A percentile compares a stretch with the other conserved stretches of the same genome.
phyloP scores from a whole-genome alignment of 257 asterid species.

The Capsicum baccatum region DNA sequence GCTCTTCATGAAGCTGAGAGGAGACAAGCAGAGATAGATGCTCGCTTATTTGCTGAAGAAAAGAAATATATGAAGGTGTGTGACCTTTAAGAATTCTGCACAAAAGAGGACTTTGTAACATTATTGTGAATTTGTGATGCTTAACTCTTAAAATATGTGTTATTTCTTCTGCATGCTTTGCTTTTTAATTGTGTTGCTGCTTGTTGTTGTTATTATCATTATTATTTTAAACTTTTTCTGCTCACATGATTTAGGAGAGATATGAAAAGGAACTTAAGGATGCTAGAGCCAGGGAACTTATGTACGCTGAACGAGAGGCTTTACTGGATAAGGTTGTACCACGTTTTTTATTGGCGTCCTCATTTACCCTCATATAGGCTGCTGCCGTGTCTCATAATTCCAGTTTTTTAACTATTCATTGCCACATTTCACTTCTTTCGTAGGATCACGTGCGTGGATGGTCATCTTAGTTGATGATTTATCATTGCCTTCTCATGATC shows the following conservation, averaged over 20 bases:
- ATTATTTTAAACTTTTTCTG: constrained; percentile 42
- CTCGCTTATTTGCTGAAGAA: constrained; percentile 64
- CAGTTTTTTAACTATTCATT: constrained; percentile 27
- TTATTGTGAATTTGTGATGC: not conserved
- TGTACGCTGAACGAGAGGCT: constrained; percentile 99
- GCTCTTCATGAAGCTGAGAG: constrained; percentile 98
- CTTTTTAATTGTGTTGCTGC: not conserved
- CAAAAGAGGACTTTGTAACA: constrained; percentile 7
- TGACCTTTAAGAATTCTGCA: constrained; percentile 13
- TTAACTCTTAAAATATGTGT: not conserved
- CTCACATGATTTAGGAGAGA: constrained; percentile 67
- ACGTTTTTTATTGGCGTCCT: constrained; percentile 31
- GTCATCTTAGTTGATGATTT: constrained; percentile 20
- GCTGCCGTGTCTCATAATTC: not conserved
- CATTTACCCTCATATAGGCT: constrained; percentile 28
- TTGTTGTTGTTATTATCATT: constrained; percentile 21
- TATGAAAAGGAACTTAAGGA: constrained; percentile 94
- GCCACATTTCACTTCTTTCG: not conserved
- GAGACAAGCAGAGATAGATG: constrained; percentile 89
- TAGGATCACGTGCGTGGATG: not conserved
- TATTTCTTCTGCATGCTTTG: not conserved
- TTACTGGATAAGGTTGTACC: constrained; percentile 77
- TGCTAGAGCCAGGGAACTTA: constrained; percentile 97
- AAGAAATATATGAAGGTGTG: constrained; percentile 76
- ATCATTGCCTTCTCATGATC: constrained; percentile 20